phyloP scores from a whole-genome alignment of 257 asterid genomes.

The Salvia rosmarinus region DNA sequence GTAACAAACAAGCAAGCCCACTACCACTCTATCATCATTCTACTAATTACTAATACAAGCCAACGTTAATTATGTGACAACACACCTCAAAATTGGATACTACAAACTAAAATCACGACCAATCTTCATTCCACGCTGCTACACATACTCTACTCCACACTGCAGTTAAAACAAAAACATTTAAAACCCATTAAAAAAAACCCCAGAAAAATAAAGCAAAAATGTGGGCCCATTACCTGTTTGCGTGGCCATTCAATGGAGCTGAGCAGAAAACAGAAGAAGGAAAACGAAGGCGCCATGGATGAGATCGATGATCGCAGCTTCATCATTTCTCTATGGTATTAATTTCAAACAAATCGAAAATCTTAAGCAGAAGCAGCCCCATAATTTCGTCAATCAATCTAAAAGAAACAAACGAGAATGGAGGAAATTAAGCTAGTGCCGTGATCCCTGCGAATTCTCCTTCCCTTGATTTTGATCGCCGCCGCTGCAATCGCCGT shows the following conservation, averaged over 20 bases:
- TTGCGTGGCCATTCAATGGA: slow-evolving; percentile 30
- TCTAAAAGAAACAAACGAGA: neutral
- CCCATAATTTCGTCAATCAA: neutral
- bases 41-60: slow-evolving; percentile 33
- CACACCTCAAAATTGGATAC: slow-evolving; percentile 55
- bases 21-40: slow-evolving; percentile 31
- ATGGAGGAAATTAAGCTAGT: neutral
- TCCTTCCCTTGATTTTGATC: slow-evolving; percentile 40
- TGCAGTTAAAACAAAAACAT: slow-evolving; percentile 33
- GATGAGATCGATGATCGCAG: slow-evolving; percentile 21
- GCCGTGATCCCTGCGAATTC: slow-evolving; percentile 54
- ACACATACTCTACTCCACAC: slow-evolving; percentile 45
- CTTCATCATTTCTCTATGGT: slow-evolving; percentile 17
- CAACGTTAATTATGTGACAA: slow-evolving; percentile 33
- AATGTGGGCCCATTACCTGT: slow-evolving; percentile 34
- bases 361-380: neutral
- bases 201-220: neutral
- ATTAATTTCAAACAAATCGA: neutral
- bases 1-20: slow-evolving; percentile 33
- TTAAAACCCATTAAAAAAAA: neutral
- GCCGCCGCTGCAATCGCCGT: slow-evolving; percentile 38
- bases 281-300: neutral
- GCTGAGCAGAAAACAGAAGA: slow-evolving; percentile 37
- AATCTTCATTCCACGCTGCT: slow-evolving; percentile 42
- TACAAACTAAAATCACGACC: slow-evolving; percentile 43